Percentiles rank a stretch among this genome's conserved stretches.
phyloP scores from a whole-genome alignment of 257 asterid genomes.

The Solanum corneliomulleri region DNA sequence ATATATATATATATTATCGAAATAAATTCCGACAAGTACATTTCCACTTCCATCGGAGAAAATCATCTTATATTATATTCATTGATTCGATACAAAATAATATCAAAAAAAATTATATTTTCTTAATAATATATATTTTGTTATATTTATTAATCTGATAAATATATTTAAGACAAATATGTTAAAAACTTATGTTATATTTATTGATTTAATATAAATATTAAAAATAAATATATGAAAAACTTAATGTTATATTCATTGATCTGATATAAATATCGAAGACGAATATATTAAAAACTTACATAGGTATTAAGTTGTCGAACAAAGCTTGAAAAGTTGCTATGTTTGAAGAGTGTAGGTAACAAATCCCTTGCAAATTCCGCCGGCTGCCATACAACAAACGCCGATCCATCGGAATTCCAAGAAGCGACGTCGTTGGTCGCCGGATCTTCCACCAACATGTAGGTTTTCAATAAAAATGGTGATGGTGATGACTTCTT shows the following conservation, averaged over 20 bases:
- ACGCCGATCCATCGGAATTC: constrained; percentile 74
- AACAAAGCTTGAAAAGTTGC: constrained; percentile 97
- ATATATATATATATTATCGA: neutral
- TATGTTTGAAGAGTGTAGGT: constrained; percentile 76
- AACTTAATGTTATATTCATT: too few relatives aligned
- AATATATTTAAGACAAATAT: neutral
- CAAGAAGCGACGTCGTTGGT: constrained; percentile 73
- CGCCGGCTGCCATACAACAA: constrained; percentile 87
- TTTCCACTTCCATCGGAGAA: neutral
- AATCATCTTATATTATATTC: neutral
- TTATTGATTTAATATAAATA: too few relatives aligned
- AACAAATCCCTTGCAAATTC: constrained; percentile 83
- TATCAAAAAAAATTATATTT: neutral
- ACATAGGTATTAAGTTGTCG: constrained; percentile 90
- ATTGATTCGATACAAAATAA: too few relatives aligned
- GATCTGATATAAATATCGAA: too few relatives aligned
- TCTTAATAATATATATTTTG: too few relatives aligned
- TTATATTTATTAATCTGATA: neutral
- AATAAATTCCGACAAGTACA: neutral
- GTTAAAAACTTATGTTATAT: neutral
- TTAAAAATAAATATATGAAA: too few relatives aligned
- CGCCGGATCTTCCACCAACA: constrained; percentile 80
- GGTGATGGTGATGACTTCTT: constrained; percentile 74
- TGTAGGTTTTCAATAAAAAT: constrained; percentile 70
- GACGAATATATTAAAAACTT: neutral